Percentiles rank a stretch among this genome's conserved stretches.
These are phyloP conservation scores for Boletus holoroseus DNA, from an alignment of 1,284 basidiomycete genomes.

Conservation along the genomic window DNA sequence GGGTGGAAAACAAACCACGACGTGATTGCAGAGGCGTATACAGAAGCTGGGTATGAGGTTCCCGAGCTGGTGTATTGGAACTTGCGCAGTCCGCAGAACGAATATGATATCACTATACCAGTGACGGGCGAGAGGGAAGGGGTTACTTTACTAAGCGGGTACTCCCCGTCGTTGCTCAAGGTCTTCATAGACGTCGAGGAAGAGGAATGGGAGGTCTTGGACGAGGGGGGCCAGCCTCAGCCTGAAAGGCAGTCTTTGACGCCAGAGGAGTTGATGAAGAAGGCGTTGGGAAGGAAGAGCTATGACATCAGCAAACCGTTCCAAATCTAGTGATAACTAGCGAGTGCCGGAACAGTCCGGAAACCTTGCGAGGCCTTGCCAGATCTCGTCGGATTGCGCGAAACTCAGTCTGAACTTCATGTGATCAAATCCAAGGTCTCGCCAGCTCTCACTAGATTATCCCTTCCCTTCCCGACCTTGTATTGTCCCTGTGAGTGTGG, in stretches of 20 bases:
- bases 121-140: slow-evolving; percentile 49
- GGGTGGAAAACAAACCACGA: slow-evolving; percentile 61
- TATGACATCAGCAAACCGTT: slow-evolving; percentile 31
- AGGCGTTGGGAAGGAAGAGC: slow-evolving; percentile 45
- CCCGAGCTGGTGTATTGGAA: slow-evolving; percentile 67
- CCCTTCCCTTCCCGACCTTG: no score
- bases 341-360: no score
- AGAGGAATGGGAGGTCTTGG: slow-evolving; percentile 35
- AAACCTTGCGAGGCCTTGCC: no score
- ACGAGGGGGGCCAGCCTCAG: slow-evolving; percentile 25
- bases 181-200: slow-evolving; percentile 57
- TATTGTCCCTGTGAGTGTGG: no score
- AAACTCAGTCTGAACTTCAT: no score
- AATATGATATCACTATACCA: slow-evolving; percentile 36
- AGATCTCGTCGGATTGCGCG: no score
- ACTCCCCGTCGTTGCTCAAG: slow-evolving; percentile 64
- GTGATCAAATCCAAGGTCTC: no score
- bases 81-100: slow-evolving; percentile 25
- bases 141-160: slow-evolving; percentile 63
- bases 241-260: slow-evolving; percentile 37
- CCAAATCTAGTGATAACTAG: no score
- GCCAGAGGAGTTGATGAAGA: slow-evolving; percentile 51
- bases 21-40: slow-evolving; percentile 47
- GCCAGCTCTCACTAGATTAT: no score
- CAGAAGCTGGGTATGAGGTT: slow-evolving; percentile 57